Conservation (phyloP, 2,329 filamentous ascomycete genomes). For the Gremmenia infestans region DNA sequence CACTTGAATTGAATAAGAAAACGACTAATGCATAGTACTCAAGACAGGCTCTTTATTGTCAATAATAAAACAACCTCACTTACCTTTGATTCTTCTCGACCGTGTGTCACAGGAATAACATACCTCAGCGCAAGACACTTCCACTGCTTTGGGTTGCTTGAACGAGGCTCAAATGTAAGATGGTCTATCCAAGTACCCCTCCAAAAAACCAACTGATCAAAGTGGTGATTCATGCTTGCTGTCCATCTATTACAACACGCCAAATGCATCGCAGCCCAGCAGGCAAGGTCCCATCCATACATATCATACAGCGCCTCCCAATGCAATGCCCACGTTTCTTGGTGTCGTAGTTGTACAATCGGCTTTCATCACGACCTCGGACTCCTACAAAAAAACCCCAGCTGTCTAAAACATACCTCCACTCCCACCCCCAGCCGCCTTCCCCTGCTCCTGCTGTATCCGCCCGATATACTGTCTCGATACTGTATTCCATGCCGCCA, state of each 20-base stretch:
- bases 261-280: not conserved
- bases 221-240: not conserved
- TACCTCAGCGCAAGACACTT: too few species aligned
- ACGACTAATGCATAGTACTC: too few species aligned
- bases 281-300: not conserved
- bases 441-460: constrained; percentile 28
- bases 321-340: not conserved
- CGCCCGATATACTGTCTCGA: constrained; percentile 59
- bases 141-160: too few species aligned
- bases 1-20: too few species aligned
- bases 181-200: not conserved
- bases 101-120: too few species aligned
- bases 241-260: not conserved
- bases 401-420: constrained; percentile 21
- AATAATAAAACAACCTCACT: too few species aligned
- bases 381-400: not conserved
- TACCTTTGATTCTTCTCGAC: too few species aligned
- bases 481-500: constrained; percentile 72
- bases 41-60: too few species aligned
- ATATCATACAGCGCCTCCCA: not conserved
- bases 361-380: too few species aligned
- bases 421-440: constrained; percentile 16
- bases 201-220: not conserved
- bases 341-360: not conserved
- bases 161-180: not conserved